These are phyloP conservation scores for Saitozyma sp. DNA, from an alignment of 768 basidiomycete species.

Conservation along the genomic window DNA sequence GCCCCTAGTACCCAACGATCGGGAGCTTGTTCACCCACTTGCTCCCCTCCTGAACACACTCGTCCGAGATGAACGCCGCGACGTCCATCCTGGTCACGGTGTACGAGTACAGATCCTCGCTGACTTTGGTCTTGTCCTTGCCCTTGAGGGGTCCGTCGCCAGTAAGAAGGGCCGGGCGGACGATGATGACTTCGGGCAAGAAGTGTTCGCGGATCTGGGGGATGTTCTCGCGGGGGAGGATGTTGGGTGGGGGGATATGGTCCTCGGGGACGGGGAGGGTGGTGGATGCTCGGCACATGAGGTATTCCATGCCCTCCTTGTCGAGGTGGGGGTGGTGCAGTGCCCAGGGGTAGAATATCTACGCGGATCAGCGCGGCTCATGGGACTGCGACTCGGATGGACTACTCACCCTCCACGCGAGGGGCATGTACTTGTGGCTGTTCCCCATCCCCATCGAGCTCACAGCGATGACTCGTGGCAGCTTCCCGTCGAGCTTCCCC, in stretches of 20 bases:
- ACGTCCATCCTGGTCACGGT: conserved; percentile 19
- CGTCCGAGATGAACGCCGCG: conserved; percentile 18
- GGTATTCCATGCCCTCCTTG: conserved; percentile 21
- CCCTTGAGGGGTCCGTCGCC: neutral
- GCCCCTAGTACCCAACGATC: conserved; percentile 13
- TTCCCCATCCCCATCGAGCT: conserved; percentile 29
- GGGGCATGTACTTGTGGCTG: conserved; percentile 21
- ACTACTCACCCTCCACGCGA: conserved; percentile 19
- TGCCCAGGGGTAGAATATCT: conserved; percentile 20
- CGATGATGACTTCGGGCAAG: conserved; percentile 22
- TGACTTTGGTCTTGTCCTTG: conserved; percentile 1
- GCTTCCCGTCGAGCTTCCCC: neutral
- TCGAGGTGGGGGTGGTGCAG: conserved; percentile 22
- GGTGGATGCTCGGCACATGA: conserved; percentile 16
- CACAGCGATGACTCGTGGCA: conserved; percentile 16
- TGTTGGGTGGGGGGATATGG: conserved; percentile 3
- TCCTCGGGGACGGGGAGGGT: neutral
- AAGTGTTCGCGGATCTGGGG: conserved; percentile 3
- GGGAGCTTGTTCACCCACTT: conserved; percentile 25
- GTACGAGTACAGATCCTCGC: conserved; percentile 13
- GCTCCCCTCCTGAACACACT: conserved; percentile 12
- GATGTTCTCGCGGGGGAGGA: conserved; percentile 3
- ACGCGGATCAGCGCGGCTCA: neutral
- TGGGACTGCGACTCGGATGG: neutral
- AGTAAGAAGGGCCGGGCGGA: conserved; percentile 20